These are phyloP conservation scores for Cunninghamia lanceolata DNA, from an alignment of 75 land plant genomes.

Conservation along the genomic window DNA sequence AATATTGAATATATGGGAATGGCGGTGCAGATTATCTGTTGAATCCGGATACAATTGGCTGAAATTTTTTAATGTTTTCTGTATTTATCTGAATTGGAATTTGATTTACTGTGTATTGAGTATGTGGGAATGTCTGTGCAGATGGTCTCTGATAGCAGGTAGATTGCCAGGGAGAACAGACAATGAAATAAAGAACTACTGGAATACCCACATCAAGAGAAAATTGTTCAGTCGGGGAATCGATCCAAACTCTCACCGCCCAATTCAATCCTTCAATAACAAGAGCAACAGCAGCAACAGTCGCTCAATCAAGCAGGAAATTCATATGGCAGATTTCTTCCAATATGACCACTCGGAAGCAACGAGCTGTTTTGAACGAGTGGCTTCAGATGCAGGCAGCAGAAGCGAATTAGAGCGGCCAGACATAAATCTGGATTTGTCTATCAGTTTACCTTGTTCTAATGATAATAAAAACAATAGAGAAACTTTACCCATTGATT, in stretches of 20 bases:
- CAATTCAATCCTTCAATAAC: neutral
- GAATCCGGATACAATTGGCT: no score
- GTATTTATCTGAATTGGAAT: no score
- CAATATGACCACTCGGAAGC: neutral
- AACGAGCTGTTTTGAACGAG: neutral
- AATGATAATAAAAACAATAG: no score
- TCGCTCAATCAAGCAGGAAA: neutral
- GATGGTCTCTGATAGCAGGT: slow-evolving; percentile 21
- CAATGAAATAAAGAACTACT: slow-evolving; percentile 18
- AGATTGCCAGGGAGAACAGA: slow-evolving; percentile 12
- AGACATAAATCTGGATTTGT: slow-evolving; percentile 27
- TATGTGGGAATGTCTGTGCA: neutral
- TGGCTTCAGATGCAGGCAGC: neutral
- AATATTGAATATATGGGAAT: no score
- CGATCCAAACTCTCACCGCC: slow-evolving; percentile 12
- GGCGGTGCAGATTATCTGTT: no score
- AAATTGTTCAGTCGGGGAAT: slow-evolving; percentile 8
- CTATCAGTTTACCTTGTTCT: slow-evolving; percentile 19
- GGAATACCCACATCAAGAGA: slow-evolving; percentile 17
- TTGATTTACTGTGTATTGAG: no score
- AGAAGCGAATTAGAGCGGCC: neutral
- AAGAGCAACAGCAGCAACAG: neutral
- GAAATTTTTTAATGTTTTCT: no score
- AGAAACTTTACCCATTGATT: no score
- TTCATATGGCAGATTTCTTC: slow-evolving; percentile 2